Conservation (phyloP, 176 grass and related monocot species). For the Echinochloa phyllopogon region DNA sequence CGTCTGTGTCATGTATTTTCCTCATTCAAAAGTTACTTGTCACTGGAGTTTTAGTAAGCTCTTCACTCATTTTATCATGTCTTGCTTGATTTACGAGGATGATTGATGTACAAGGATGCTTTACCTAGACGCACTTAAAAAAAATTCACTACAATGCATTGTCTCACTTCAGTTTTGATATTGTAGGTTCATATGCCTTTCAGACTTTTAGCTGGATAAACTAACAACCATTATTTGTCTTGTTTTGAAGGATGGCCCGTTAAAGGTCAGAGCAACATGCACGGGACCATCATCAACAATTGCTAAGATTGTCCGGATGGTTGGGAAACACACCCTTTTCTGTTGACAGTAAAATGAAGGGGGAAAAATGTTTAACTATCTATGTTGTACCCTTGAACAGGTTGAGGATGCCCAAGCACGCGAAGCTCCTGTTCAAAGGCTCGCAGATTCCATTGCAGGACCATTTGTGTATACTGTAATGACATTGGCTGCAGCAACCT, state of each 20-base stretch:
- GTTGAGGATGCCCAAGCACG: slow-evolving; percentile 96
- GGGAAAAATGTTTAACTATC: background rate
- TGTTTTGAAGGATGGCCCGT: slow-evolving; percentile 82
- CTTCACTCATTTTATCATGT: slow-evolving; percentile 15
- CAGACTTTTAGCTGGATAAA: slow-evolving; percentile 12
- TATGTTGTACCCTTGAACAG: slow-evolving; percentile 48
- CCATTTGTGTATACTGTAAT: slow-evolving; percentile 98
- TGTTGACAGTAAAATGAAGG: background rate
- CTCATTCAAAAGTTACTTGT: background rate
- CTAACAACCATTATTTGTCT: slow-evolving; percentile 25
- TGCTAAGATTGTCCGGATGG: slow-evolving; percentile 97
- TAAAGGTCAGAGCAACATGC: slow-evolving; percentile 82
- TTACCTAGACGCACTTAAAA: slow-evolving; percentile 7
- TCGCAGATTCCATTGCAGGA: slow-evolving; percentile 95
- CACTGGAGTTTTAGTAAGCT: slow-evolving; percentile 19
- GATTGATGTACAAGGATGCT: background rate
- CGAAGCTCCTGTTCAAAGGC: slow-evolving; percentile 93
- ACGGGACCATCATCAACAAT: slow-evolving; percentile 92
- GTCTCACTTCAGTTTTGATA: slow-evolving; percentile 10
- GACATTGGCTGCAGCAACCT: slow-evolving; percentile 80
- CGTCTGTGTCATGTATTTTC: background rate
- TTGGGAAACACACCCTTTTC: slow-evolving; percentile 37
- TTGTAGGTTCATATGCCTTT: background rate
- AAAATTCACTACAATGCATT: background rate
- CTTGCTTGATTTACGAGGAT: background rate